Evolutionary conservation across 1,284 basidiomycete genomes (phyloP), one percentile per base, ranked within the genome.

Genomic region (Sporisorium graminicola): DNA sequence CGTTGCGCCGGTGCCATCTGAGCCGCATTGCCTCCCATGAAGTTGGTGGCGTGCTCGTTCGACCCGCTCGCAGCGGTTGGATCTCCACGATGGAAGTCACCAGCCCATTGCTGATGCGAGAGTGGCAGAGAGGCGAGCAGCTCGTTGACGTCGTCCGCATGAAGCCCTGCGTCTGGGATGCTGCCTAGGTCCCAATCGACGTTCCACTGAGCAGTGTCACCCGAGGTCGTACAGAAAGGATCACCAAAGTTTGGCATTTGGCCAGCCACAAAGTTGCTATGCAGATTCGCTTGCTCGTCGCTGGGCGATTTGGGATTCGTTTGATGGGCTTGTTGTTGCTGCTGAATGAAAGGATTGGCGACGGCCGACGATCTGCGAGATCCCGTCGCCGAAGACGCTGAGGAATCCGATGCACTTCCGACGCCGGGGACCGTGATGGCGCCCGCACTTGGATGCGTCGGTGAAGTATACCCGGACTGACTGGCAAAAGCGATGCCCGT

Each of bases 31-130:
- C 16, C 20, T n/a, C 49, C 58, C 18, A 40, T 43, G 8, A 61
- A 68, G 6, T 42, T 16, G 20, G 52, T 12, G 13, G 24, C 35
- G 7, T 46, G 37, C 16, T 29, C n/a, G 24, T 18, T n/a, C 20
- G n/a, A 20, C 3, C 26, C 64, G 22, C 50, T 52, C 13, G n/a
- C 58, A 27, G 53, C 53, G 20, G 60, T 37, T 29, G 65, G 57
- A 3, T 57, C 20, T 12, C 56, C 65, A 31, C 66, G 78, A 29
- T 71, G 71, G 3, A 79, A 59, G 47, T 79, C 79, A 24, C 75
- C 73, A 5, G 75, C 72, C 78, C 78, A 81, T 8, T 62, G 69
- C 42, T 71, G 76, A 37, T 81, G 79, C 12, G 75, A 74, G 16
- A 77, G 56, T 13, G 74, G 74, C 47, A 74, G 40, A 8, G 73